These are phyloP conservation scores for Tetracladium setigerum DNA, from an alignment of 495 filamentous ascomycete species.

Conservation along the genomic window DNA sequence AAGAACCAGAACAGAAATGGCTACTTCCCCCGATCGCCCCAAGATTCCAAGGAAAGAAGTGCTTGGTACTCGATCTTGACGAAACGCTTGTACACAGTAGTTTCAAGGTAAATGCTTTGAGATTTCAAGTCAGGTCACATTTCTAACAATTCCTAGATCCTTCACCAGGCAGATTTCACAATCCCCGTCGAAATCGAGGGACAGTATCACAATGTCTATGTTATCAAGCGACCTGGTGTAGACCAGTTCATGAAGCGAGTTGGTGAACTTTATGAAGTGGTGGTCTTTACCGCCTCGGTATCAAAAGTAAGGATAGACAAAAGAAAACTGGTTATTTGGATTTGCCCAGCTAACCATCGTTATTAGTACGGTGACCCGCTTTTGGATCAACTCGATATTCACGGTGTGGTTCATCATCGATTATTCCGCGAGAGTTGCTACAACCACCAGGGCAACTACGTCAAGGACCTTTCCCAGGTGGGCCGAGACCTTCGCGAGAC, in stretches of 20 bases:
- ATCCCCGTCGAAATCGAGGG: constrained; percentile 99
- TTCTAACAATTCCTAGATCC: constrained; percentile 54
- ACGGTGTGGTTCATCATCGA: constrained; percentile 91
- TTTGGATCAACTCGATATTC: constrained; percentile 94
- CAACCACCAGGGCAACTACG: constrained; percentile 98
- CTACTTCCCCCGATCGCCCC: constrained; percentile 73
- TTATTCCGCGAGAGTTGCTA: constrained; percentile 98
- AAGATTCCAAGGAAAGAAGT: constrained; percentile 79
- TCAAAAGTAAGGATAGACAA: constrained; percentile 66
- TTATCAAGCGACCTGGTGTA: constrained; percentile 95
- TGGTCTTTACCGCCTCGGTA: constrained; percentile 97
- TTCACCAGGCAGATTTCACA: constrained; percentile 97
- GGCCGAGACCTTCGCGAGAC: constrained; percentile 94
- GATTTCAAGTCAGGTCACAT: neutral
- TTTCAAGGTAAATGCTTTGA: constrained; percentile 71
- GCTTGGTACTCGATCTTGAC: constrained; percentile 90
- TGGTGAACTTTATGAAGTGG: constrained; percentile 95
- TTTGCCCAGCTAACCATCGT: constrained; percentile 14
- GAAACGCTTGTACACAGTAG: constrained; percentile 99
- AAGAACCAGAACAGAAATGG: constrained; percentile 48
- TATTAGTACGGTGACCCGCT: constrained; percentile 92
- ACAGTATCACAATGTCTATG: constrained; percentile 98
- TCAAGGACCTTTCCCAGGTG: constrained; percentile 97
- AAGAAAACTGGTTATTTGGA: neutral
- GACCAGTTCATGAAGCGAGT: constrained; percentile 99